Evolutionary conservation across 495 filamentous ascomycete species (phyloP).

Genomic region (Neurospora pannonica): DNA sequence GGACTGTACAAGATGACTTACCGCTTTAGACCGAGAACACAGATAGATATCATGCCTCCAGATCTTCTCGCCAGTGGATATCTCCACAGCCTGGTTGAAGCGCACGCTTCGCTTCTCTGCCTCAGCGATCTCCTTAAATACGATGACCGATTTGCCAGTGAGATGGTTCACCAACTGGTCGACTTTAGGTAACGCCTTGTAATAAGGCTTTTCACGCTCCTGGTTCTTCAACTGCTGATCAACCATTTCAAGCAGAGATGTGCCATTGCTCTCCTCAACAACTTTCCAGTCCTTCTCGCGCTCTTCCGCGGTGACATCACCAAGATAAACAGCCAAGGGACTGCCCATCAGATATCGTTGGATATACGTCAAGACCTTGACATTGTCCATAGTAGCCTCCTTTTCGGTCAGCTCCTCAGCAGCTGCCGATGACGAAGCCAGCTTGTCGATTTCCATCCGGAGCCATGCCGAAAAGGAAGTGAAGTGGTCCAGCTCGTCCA

Average conservation of each 20-base stretch:
- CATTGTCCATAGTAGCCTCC: conserved; percentile 44
- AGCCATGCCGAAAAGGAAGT: conserved; percentile 76
- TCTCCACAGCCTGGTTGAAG: conserved; percentile 35
- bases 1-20: conserved; percentile 12
- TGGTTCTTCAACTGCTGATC: conserved; percentile 37
- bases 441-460: conserved; percentile 67
- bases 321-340: conserved; percentile 35
- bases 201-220: conserved; percentile 27
- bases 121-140: conserved; percentile 45
- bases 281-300: conserved; percentile 20
- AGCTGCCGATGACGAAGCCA: conserved; percentile 31
- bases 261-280: conserved; percentile 13
- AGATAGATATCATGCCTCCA: conserved; percentile 30
- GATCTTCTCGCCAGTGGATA: conserved; percentile 28
- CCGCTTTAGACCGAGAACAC: conserved; percentile 16
- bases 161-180: conserved; percentile 38
- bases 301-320: conserved; percentile 21
- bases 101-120: conserved; percentile 44
- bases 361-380: conserved; percentile 44
- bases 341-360: conserved; percentile 40
- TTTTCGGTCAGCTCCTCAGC: conserved; percentile 45
- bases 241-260: conserved; percentile 34
- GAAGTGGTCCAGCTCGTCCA: conserved; percentile 74
- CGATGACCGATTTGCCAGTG: conserved; percentile 22
- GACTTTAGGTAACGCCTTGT: conserved; percentile 31